Base-by-base conservation (phyloP, 306 rosid genomes). In the Hylodesmum podocarpum region DNA sequence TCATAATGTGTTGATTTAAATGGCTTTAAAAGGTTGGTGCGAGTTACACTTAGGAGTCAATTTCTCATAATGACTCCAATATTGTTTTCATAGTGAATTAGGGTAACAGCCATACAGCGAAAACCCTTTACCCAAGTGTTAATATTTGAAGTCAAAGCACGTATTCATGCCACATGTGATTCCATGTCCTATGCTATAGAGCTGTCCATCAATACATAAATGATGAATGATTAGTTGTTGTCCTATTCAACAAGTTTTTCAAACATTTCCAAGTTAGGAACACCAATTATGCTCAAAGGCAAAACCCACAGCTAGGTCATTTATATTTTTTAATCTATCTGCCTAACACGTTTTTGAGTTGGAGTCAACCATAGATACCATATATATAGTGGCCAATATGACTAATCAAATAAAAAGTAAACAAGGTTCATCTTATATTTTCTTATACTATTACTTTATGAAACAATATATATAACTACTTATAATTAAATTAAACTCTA, bases 91-190 rank as follows among this genome's bases (percentile, higher is more conserved):
- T 65, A 1, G 63, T 44, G 66, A 36, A 9, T 58, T 57, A 37
- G 77, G 67, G 19, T 57, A 78, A 72, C 47, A 15, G 7, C 11
- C 66, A 55, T 4, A 77, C 9, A 22, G 37, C 47, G 63, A 47
- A 62, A 31, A 46, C 21, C 55, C 14, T 78, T 46, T 65, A 3
- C 65, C 3, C 8, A 39, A 72, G 53, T 39, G 25, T 65, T 44
- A 36, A 36, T 41, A 21, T 53, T 57, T 46, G 13, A 78, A 66
- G 83, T 83, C 86, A 83, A 78, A 49, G 67, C 24, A 59, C 49
- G 57, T 31, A 31, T 66, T 76, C 3, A 70, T 76, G 33, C 33
- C 64, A 77, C 82, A 77, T 82, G 82, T 31, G 66, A 51, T 55
- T 76, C 66, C 75, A 70, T 54, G 4, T 29, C 4, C 29, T 44